Evolutionary conservation across 352 stramenopile species (phyloP).

Genomic region (Elongisporangium anandrum): DNA sequence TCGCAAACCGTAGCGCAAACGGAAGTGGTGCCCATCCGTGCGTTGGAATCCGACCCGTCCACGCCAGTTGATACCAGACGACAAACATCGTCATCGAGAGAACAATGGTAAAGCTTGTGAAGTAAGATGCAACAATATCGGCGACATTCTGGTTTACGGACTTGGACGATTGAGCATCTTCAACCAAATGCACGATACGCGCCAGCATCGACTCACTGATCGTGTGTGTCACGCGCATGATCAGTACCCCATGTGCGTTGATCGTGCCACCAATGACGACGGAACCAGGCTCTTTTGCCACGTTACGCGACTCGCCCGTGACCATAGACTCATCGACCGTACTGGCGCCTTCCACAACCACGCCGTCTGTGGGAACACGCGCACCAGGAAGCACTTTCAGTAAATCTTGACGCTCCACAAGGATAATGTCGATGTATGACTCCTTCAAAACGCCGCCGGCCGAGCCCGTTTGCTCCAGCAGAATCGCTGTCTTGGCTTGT

Average conservation of each 20-base stretch:
- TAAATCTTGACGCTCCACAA: slow-evolving; percentile 68
- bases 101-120: slow-evolving; percentile 72
- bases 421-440: slow-evolving; percentile 67
- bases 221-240: slow-evolving; percentile 65
- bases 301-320: slow-evolving; percentile 64
- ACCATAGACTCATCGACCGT: slow-evolving; percentile 79
- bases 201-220: slow-evolving; percentile 76
- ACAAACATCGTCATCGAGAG: slow-evolving; percentile 57
- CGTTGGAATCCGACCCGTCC: slow-evolving; percentile 29
- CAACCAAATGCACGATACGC: slow-evolving; percentile 66
- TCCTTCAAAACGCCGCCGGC: slow-evolving; percentile 32
- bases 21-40: slow-evolving; percentile 52
- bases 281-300: slow-evolving; percentile 51
- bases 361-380: slow-evolving; percentile 64
- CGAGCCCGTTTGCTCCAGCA: slow-evolving; percentile 51
- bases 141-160: slow-evolving; percentile 59
- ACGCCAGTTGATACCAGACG: slow-evolving; percentile 67
- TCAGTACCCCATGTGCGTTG: slow-evolving; percentile 63
- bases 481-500: slow-evolving; percentile 84
- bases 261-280: slow-evolving; percentile 69
- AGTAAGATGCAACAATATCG: slow-evolving; percentile 60
- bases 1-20: slow-evolving; percentile 74
- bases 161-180: slow-evolving; percentile 67
- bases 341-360: slow-evolving; percentile 60
- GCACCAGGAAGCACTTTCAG: slow-evolving; percentile 67